Evolutionary conservation across 495 filamentous ascomycete species (phyloP), one percentile per base, ranked within the genome.

Genomic region (Neurospora sublineolata): DNA sequence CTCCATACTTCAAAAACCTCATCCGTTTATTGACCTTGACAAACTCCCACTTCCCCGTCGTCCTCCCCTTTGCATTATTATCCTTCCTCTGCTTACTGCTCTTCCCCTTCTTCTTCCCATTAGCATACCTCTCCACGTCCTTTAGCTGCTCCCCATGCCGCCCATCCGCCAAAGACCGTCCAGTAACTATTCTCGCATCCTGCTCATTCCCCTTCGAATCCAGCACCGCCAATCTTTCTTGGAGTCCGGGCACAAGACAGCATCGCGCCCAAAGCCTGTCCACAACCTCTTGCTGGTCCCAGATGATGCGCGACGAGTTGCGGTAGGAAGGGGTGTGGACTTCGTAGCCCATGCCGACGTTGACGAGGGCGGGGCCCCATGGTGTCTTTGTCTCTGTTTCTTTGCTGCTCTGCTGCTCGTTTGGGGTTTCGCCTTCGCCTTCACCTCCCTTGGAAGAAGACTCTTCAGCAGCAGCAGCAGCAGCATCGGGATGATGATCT

Each of bases 291-390:
- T 80, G 80, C 1, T 84, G 79, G 74, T 94, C 92, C 84, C 86
- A 90, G 73, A 96, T 90, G 71, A 94, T 92, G 1, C 93, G 86
- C 18, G 90, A 89, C 76, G 90, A 89, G 71, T 92, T 90, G 38
- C 93, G 85, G 36, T 84, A 85, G 37, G 88, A 83, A 10, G 84
- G 81, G 1, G 81, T 81, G 42, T 89, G 74, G 41, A 83, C 77
- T 82, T 94, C 87, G 44, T 75, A 82, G 16, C 90, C 90, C 38
- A 76, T 77, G 33, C 92, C 92, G 67, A 88, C 77, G 76, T 94
- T 94, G 73, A 95, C 85, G 82, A 91, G 85, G 7, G 90, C 91
- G 8, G 85, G 84, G 36, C 83, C 79, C 90, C 90, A 93, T 0
- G 80, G 73, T 1, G 70, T 69, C 0, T 58, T 42, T 38, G 36